A percentile compares a stretch with the other conserved stretches of the same genome.
These are phyloP conservation scores for Liquidambar formosana DNA, from an alignment of 164 flowering plant species.

Conservation along the genomic window DNA sequence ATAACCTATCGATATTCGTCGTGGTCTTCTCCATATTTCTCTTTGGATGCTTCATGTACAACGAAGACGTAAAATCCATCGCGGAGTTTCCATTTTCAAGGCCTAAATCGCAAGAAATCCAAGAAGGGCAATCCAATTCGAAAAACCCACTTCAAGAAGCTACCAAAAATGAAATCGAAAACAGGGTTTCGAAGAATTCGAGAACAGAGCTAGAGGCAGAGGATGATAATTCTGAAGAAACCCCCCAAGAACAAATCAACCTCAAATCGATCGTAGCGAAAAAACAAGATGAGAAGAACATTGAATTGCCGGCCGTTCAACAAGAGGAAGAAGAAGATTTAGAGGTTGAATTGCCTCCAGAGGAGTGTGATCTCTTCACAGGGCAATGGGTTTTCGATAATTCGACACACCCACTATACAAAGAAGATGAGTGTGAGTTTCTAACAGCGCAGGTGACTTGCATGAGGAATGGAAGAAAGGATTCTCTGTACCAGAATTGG, in stretches of 20 bases:
- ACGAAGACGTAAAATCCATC: conserved; percentile 86
- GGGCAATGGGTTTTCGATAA: conserved; percentile 92
- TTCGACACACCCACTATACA: conserved; percentile 67
- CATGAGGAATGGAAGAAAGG: conserved; percentile 81
- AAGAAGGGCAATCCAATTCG: conserved; percentile 18
- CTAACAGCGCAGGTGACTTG: conserved; percentile 86
- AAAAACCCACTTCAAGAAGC: conserved; percentile 27
- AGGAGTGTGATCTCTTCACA: conserved; percentile 77
- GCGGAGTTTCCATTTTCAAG: conserved; percentile 87
- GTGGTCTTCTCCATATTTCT: conserved; percentile 73
- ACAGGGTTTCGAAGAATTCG: conserved; percentile 20
- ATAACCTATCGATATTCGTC: conserved; percentile 67
- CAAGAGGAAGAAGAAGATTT: conserved; percentile 38
- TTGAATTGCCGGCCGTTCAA: conserved; percentile 15
- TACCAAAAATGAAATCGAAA: not conserved
- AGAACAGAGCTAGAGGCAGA: conserved; percentile 39
- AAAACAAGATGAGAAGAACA: conserved; percentile 19
- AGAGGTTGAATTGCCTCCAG: conserved; percentile 56
- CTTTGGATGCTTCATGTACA: conserved; percentile 91
- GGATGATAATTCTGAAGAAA: conserved; percentile 20
- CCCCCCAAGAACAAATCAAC: conserved; percentile 20
- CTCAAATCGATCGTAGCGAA: conserved; percentile 14
- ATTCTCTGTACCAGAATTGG: conserved; percentile 87
- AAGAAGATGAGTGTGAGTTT: conserved; percentile 87
- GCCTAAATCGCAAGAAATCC: conserved; percentile 39